phyloP scores from a whole-genome alignment of 139 green algal genomes.

The Edaphochlamys debaryana region DNA sequence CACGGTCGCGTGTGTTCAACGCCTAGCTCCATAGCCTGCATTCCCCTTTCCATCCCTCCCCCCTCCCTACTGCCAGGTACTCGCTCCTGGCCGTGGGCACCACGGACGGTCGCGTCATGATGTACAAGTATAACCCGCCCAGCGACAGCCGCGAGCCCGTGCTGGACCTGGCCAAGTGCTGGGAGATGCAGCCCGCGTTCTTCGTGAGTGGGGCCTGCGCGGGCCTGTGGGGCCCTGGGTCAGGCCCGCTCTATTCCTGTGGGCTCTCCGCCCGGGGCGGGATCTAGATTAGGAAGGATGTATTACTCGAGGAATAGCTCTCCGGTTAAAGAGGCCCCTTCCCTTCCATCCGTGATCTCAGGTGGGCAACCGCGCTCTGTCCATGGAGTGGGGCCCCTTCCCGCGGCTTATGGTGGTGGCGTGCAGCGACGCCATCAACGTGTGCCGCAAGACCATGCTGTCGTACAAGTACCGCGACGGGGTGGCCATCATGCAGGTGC shows the following conservation, averaged over 20 bases:
- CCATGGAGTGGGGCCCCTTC: constrained; percentile 59
- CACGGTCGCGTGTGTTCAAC: no score
- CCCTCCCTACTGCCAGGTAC: no score
- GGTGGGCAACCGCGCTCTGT: constrained; percentile 31
- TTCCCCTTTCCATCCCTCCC: no score
- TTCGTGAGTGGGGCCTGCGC: constrained; percentile 8
- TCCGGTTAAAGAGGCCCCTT: no score
- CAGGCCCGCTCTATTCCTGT: not conserved
- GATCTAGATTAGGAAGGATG: no score
- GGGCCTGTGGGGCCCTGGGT: not conserved
- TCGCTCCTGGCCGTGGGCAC: constrained; percentile 55
- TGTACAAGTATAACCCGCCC: constrained; percentile 56
- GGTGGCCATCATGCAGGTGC: constrained; percentile 60
- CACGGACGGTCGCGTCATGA: constrained; percentile 47
- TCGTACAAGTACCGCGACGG: constrained; percentile 56
- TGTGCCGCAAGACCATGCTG: constrained; percentile 57
- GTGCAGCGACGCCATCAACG: constrained; percentile 46
- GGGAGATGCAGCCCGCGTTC: constrained; percentile 50
- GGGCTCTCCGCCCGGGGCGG: not conserved
- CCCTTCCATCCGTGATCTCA: no score
- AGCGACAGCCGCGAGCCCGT: constrained; percentile 11
- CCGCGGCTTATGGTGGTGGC: constrained; percentile 55
- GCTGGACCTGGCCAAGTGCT: constrained; percentile 50
- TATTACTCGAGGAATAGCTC: no score
- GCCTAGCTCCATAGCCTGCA: no score